These are phyloP conservation scores for Oropetium thomaeum DNA, from an alignment of 176 grass and related monocot genomes.

Conservation along the genomic window DNA sequence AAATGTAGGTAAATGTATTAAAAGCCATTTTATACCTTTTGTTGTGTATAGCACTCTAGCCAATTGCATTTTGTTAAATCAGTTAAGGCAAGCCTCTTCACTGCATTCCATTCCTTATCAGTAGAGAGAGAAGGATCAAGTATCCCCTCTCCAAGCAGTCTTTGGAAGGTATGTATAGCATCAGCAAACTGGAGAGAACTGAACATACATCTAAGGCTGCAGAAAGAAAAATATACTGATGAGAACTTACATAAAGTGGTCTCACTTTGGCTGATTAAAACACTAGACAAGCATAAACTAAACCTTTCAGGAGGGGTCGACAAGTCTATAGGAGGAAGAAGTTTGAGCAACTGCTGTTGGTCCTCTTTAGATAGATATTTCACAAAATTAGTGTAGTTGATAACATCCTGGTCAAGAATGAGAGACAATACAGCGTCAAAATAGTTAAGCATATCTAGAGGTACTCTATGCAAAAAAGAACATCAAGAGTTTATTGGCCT, in stretches of 20 bases:
- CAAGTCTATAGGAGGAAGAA: constrained; percentile 58
- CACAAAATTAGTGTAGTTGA: constrained; percentile 55
- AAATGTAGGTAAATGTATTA: not conserved
- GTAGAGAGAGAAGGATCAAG: constrained; percentile 37
- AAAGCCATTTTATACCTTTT: constrained; percentile 44
- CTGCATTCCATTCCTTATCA: constrained; percentile 43
- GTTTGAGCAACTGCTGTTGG: constrained; percentile 47
- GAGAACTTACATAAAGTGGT: constrained; percentile 10
- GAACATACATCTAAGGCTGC: constrained; percentile 66
- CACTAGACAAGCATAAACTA: not conserved
- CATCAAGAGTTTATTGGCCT: constrained; percentile 10
- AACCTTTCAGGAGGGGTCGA: constrained; percentile 47
- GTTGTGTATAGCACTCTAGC: constrained; percentile 47
- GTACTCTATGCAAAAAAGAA: constrained; percentile 23
- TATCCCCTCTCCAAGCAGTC: constrained; percentile 56
- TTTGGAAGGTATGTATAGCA: constrained; percentile 54
- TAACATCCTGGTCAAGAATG: constrained; percentile 53
- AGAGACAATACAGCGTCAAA: not conserved
- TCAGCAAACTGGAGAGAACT: constrained; percentile 55
- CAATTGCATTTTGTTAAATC: constrained; percentile 51
- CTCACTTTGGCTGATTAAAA: not conserved
- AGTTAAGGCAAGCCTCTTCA: constrained; percentile 46
- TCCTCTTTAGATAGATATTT: constrained; percentile 64
- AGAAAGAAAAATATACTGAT: constrained; percentile 27
- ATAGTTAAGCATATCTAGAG: constrained; percentile 3